Conservation (phyloP, 257 asterid species). For the Solanum peruvianum region DNA sequence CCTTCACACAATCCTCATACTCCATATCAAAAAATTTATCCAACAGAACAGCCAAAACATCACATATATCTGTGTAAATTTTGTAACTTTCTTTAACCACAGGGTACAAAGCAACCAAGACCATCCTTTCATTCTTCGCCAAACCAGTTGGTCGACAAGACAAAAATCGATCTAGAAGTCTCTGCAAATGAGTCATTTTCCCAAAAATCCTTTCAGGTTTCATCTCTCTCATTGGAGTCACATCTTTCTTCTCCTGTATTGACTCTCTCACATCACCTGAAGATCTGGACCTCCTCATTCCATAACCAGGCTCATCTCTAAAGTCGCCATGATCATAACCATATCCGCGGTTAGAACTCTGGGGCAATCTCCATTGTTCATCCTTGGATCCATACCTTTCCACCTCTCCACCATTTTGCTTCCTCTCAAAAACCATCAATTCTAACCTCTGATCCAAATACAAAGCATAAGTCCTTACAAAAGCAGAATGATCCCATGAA, state of each 20-base stretch:
- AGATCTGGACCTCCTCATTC: slow-evolving; percentile 48
- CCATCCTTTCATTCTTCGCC: slow-evolving; percentile 60
- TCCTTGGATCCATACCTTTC: slow-evolving; percentile 30
- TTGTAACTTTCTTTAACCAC: slow-evolving; percentile 44
- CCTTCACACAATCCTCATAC: slow-evolving; percentile 52
- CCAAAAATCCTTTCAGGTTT: slow-evolving; percentile 39
- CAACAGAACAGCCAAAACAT: slow-evolving; percentile 49
- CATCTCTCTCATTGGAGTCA: slow-evolving; percentile 50
- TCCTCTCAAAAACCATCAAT: slow-evolving; percentile 36
- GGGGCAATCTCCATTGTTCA: slow-evolving; percentile 34
- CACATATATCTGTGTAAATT: slow-evolving; percentile 51
- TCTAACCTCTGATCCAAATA: slow-evolving; percentile 62
- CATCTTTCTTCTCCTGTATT: slow-evolving; percentile 19
- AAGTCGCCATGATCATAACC: slow-evolving; percentile 27
- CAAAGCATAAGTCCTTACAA: slow-evolving; percentile 55
- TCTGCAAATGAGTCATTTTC: slow-evolving; percentile 57
- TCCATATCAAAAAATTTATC: slow-evolving; percentile 65
- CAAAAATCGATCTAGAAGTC: slow-evolving; percentile 45
- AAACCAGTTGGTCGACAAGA: slow-evolving; percentile 50
- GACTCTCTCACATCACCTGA: slow-evolving; percentile 46
- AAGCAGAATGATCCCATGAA: slow-evolving; percentile 63
- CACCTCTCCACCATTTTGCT: slow-evolving; percentile 21
- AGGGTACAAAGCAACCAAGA: slow-evolving; percentile 40
- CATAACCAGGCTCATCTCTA: slow-evolving; percentile 23
- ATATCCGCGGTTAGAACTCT: slow-evolving; percentile 26